These are phyloP conservation scores for Penium margaritaceum DNA, from an alignment of 139 green algal species.

Conservation along the genomic window DNA sequence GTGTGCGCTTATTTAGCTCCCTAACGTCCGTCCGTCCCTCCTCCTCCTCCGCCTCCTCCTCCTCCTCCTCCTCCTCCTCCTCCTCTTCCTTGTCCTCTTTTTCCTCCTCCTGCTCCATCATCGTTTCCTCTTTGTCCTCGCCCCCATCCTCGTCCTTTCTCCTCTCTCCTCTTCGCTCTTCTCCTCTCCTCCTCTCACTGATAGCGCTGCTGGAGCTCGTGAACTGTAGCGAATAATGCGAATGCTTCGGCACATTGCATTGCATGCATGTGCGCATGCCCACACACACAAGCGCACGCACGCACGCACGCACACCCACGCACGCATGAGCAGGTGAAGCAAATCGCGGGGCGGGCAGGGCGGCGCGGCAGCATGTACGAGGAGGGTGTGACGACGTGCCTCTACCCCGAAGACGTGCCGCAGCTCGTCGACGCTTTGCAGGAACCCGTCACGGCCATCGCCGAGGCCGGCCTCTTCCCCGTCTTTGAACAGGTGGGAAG, in stretches of 20 bases:
- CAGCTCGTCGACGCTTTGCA: constrained; percentile 31
- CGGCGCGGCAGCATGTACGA: constrained; percentile 38
- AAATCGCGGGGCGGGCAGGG: constrained; percentile 55
- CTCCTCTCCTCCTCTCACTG: background rate
- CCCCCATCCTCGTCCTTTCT: too few relatives aligned
- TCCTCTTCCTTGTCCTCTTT: background rate
- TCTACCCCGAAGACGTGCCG: constrained; percentile 22
- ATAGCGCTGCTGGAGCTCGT: too few relatives aligned
- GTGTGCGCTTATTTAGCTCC: too few relatives aligned
- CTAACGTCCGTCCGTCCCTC: too few relatives aligned
- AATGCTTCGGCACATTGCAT: too few relatives aligned
- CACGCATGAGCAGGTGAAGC: constrained; percentile 48
- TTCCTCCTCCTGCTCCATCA: background rate
- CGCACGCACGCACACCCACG: too few relatives aligned
- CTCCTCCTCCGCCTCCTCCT: too few relatives aligned
- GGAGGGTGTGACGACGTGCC: constrained; percentile 25
- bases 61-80: background rate
- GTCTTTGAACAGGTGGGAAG: constrained; percentile 70
- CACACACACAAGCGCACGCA: too few relatives aligned
- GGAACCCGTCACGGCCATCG: constrained; percentile 8
- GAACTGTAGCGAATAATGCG: too few relatives aligned
- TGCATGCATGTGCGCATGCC: too few relatives aligned
- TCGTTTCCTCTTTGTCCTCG: background rate
- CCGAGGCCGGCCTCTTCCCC: constrained; percentile 37
- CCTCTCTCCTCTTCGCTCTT: background rate